Conservation (phyloP, 73 alveolate species). For the Urostyla sp. region DNA sequence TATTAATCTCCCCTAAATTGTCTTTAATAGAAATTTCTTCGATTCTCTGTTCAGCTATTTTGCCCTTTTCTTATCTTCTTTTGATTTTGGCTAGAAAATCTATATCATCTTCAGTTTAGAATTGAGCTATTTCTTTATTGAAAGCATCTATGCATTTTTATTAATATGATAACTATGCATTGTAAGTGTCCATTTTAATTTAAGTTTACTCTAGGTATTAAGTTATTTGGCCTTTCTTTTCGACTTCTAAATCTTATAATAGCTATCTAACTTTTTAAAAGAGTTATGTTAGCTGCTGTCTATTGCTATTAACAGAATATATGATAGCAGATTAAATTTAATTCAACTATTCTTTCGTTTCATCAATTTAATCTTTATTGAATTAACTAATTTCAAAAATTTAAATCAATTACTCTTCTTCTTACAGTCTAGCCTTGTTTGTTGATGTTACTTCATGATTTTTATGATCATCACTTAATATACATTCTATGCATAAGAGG, state of each 20-base stretch:
- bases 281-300: background rate
- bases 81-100: slow-evolving; percentile 1
- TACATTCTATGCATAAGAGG: slow-evolving; percentile 76
- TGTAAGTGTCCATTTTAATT: background rate
- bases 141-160: background rate
- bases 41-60: background rate
- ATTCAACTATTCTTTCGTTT: background rate
- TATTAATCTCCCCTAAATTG: background rate
- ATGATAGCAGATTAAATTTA: background rate
- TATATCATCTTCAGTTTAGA: background rate
- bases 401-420: background rate
- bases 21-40: background rate
- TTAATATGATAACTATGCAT: background rate
- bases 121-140: background rate
- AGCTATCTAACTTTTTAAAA: background rate
- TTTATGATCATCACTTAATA: slow-evolving; percentile 54
- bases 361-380: background rate
- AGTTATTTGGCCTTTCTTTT: background rate
- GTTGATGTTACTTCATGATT: slow-evolving; percentile 38
- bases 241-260: background rate
- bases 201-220: background rate
- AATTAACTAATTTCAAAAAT: background rate
- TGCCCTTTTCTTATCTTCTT: background rate
- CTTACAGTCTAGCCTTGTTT: background rate
- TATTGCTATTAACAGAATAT: background rate